These are phyloP conservation scores for Moniliella sp. DNA, from an alignment of 1,284 basidiomycete species.

Conservation along the genomic window DNA sequence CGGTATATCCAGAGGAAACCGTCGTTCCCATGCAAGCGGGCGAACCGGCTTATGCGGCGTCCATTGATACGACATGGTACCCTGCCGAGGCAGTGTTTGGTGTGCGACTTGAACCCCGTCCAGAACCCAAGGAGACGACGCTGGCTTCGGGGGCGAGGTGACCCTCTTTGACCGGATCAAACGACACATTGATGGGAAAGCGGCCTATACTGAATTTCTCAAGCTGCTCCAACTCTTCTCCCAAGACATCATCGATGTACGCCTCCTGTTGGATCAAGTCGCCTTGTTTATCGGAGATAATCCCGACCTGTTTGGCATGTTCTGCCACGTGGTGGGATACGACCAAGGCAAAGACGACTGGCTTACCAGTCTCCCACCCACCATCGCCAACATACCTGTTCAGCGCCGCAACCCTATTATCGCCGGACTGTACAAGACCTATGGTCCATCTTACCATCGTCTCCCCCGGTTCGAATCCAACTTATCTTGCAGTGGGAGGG, in stretches of 20 bases:
- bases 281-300: constrained; percentile 55
- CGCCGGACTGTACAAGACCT: no score
- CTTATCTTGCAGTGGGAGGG: constrained; percentile 76
- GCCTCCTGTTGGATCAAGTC: constrained; percentile 67
- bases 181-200: constrained; percentile 57
- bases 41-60: background rate
- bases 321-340: constrained; percentile 67
- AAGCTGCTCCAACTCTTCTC: constrained; percentile 86
- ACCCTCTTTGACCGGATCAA: constrained; percentile 85
- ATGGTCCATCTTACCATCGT: no score
- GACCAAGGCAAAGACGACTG: constrained; percentile 45
- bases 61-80: background rate
- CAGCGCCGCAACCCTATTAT: constrained; percentile 29
- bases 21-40: no score
- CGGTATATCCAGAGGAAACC: no score
- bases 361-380: constrained; percentile 37
- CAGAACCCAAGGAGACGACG: no score
- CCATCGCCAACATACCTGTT: constrained; percentile 35
- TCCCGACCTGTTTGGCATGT: constrained; percentile 58
- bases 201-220: constrained; percentile 83
- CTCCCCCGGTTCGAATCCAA: constrained; percentile 66
- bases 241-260: constrained; percentile 68
- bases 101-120: constrained; percentile 10
- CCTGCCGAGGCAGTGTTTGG: constrained; percentile 13
- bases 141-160: no score